phyloP scores from a whole-genome alignment of 2,329 filamentous ascomycete genomes.

The Fusarium goolgardi region DNA sequence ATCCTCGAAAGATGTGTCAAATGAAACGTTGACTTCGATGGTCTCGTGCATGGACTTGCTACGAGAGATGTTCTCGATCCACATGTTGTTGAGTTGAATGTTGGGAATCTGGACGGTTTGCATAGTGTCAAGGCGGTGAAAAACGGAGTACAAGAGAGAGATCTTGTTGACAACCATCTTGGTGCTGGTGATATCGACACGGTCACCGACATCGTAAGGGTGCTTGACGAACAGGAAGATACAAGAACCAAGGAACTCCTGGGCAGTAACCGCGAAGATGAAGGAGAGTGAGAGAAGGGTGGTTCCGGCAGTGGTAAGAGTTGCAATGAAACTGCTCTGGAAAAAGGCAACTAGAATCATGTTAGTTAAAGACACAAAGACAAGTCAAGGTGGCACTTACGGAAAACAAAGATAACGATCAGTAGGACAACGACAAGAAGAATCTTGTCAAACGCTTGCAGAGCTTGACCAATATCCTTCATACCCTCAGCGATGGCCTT shows the following conservation, averaged over 20 bases:
- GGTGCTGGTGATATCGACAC: conserved; percentile 80
- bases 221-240: conserved; percentile 99
- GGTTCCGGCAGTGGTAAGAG: conserved; percentile 89
- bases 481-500: conserved; percentile 92
- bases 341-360: conserved; percentile 78
- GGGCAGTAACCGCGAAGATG: conserved; percentile 89
- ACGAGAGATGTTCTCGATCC: conserved; percentile 93
- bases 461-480: conserved; percentile 96
- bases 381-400: conserved; percentile 57
- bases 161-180: conserved; percentile 91
- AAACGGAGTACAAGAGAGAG: conserved; percentile 91
- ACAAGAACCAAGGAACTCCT: conserved; percentile 97
- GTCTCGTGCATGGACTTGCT: conserved; percentile 92
- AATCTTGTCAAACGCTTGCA: conserved; percentile 89
- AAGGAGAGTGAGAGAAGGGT: conserved; percentile 96
- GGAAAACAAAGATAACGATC: conserved; percentile 84
- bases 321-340: conserved; percentile 85
- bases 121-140: conserved; percentile 83
- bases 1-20: conserved; percentile 89
- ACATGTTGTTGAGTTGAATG: conserved; percentile 89
- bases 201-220: conserved; percentile 94
- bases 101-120: conserved; percentile 87
- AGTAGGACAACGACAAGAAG: conserved; percentile 84
- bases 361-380: conserved; percentile 24
- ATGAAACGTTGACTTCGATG: conserved; percentile 82